Evolutionary conservation across 2,329 filamentous ascomycete species (phyloP).

Genomic region (Sporothrix pseudoabietina): DNA sequence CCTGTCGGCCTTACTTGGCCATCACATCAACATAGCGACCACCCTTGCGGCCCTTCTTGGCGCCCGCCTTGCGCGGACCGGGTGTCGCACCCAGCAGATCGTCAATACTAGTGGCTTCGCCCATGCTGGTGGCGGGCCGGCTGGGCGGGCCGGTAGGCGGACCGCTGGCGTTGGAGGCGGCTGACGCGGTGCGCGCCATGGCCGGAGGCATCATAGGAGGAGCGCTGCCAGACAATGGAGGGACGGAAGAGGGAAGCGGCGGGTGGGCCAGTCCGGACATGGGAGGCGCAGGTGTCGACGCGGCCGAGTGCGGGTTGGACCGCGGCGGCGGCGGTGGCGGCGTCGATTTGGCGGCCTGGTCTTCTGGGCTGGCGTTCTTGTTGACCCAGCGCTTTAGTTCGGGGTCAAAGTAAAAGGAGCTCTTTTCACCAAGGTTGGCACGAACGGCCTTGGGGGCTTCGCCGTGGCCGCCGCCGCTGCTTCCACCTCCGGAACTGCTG

Average conservation of each 20-base stretch:
- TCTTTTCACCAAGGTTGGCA: slow-evolving; percentile 93
- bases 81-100: slow-evolving; percentile 78
- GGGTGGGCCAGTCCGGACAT: slow-evolving; percentile 27
- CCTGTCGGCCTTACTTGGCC: slow-evolving; percentile 58
- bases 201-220: slow-evolving; percentile 29
- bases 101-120: slow-evolving; percentile 91
- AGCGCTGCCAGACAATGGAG: slow-evolving; percentile 37
- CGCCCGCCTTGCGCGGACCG: slow-evolving; percentile 65
- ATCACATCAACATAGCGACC: slow-evolving; percentile 96
- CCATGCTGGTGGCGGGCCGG: slow-evolving; percentile 78
- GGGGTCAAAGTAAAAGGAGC: slow-evolving; percentile 89
- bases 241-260: slow-evolving; percentile 43
- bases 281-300: slow-evolving; percentile 53
- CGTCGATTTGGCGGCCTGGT: slow-evolving; percentile 64
- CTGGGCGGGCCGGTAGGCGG: slow-evolving; percentile 68
- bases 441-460: slow-evolving; percentile 70
- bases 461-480: slow-evolving; percentile 40
- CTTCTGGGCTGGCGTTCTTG: slow-evolving; percentile 78
- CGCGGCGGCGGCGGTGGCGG: slow-evolving; percentile 86
- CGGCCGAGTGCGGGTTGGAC: slow-evolving; percentile 53
- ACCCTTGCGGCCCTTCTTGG: slow-evolving; percentile 75
- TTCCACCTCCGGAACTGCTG: slow-evolving; percentile 25
- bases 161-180: slow-evolving; percentile 46
- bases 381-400: slow-evolving; percentile 99
- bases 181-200: slow-evolving; percentile 50